Conservation (phyloP, 2,329 filamentous ascomycete species). For the Fonsecaea erecta region DNA sequence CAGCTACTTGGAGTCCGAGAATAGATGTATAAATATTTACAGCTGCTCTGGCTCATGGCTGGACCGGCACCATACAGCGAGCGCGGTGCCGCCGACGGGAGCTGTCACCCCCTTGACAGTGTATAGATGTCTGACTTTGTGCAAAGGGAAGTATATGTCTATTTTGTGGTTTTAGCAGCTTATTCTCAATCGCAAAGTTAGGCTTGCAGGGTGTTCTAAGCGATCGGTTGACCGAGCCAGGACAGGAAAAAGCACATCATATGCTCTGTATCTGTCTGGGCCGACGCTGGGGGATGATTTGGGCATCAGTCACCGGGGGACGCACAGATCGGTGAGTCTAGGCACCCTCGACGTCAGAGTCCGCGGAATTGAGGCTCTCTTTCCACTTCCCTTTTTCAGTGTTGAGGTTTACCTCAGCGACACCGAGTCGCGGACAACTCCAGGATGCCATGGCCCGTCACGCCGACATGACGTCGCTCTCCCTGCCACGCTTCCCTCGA, state of each 20-base stretch:
- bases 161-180: constrained; percentile 8
- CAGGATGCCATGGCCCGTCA: no score
- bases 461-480: no score
- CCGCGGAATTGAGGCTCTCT: no score
- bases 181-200: constrained; percentile 4
- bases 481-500: no score
- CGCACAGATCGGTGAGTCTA: no score
- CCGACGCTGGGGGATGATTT: constrained; percentile 36
- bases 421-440: no score
- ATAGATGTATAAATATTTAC: constrained; percentile 7
- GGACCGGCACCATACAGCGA: constrained; percentile 87
- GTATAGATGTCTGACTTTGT: constrained; percentile 70
- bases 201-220: constrained; percentile 6
- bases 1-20: no score
- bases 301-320: no score
- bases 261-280: constrained; percentile 12
- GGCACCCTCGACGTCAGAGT: no score
- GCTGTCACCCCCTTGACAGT: constrained; percentile 87
- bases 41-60: constrained; percentile 71
- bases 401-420: no score
- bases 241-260: constrained; percentile 52
- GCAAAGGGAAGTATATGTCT: constrained; percentile 29
- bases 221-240: constrained; percentile 40
- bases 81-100: constrained; percentile 76
- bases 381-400: no score